A percentile compares a stretch with the other conserved stretches of the same genome.
Evolutionary conservation across 768 basidiomycete species (phyloP).

Genomic region (Lactarius hatsudake): DNA sequence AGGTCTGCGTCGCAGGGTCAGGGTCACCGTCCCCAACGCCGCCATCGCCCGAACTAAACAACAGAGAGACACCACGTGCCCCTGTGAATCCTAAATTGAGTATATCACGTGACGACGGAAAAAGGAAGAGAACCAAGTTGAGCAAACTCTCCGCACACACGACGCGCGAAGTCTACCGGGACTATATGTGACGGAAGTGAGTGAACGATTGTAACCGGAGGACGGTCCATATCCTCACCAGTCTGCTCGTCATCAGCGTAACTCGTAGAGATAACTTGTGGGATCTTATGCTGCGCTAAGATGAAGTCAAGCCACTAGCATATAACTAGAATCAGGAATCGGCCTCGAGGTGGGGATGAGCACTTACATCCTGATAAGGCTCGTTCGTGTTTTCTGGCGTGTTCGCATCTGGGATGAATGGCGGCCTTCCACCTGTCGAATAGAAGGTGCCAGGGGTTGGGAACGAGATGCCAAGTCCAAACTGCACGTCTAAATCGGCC

Average conservation of each 20-base stretch:
- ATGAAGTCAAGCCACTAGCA: slow-evolving; percentile 64
- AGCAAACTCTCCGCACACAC: slow-evolving; percentile 59
- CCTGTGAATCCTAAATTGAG: slow-evolving; percentile 36
- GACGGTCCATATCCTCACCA: slow-evolving; percentile 35
- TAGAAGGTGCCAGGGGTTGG: slow-evolving; percentile 60
- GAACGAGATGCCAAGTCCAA: slow-evolving; percentile 60
- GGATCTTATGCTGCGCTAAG: slow-evolving; percentile 42
- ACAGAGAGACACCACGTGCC: slow-evolving; percentile 60
- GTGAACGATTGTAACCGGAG: slow-evolving; percentile 39
- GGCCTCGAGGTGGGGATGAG: not conserved
- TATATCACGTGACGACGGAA: not conserved
- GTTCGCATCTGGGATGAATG: slow-evolving; percentile 48
- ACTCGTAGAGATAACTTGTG: slow-evolving; percentile 65
- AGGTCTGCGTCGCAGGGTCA: slow-evolving; percentile 52
- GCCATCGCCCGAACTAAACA: slow-evolving; percentile 68
- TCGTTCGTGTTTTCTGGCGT: slow-evolving; percentile 47
- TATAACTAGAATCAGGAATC: not conserved
- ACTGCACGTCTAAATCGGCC: slow-evolving; percentile 67
- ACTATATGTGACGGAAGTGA: slow-evolving; percentile 37
- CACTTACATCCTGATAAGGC: slow-evolving; percentile 44
- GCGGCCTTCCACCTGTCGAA: slow-evolving; percentile 60
- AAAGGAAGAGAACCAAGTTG: slow-evolving; percentile 46
- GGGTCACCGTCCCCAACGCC: slow-evolving; percentile 66
- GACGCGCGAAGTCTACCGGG: slow-evolving; percentile 53
- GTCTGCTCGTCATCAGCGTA: slow-evolving; percentile 75